phyloP scores from a whole-genome alignment of 352 stramenopile species.

The Phytopythium litorale region DNA sequence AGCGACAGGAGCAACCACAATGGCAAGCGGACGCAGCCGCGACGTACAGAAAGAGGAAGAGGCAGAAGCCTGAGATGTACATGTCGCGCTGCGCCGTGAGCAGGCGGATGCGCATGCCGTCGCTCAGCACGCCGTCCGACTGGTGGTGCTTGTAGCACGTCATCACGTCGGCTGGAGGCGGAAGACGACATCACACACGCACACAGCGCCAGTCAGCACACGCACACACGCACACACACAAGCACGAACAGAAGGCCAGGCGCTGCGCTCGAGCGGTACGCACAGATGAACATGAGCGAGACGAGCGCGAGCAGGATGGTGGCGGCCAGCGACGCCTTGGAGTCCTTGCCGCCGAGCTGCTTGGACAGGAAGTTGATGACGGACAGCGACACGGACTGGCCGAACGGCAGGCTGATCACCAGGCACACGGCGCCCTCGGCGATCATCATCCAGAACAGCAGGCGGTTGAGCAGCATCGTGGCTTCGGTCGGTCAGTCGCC shows the following conservation, averaged over 20 bases:
- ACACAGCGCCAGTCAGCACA: neutral
- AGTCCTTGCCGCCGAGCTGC: conserved; percentile 40
- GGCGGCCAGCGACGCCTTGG: conserved; percentile 34
- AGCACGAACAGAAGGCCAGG: neutral
- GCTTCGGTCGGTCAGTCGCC: too few relatives aligned
- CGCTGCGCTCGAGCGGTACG: conserved; percentile 9
- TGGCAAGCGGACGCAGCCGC: too few relatives aligned
- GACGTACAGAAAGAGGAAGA: conserved; percentile 73
- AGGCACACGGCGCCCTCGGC: conserved; percentile 42
- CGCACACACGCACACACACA: too few relatives aligned
- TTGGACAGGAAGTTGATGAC: conserved; percentile 57
- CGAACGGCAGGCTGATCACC: conserved; percentile 50
- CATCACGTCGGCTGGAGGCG: conserved; percentile 53
- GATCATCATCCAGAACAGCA: conserved; percentile 57
- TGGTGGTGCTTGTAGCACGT: conserved; percentile 71
- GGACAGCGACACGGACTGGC: conserved; percentile 46
- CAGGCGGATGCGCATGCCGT: conserved; percentile 78
- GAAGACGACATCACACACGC: neutral
- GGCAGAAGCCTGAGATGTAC: conserved; percentile 85
- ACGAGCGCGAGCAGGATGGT: conserved; percentile 58
- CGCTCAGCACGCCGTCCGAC: conserved; percentile 45
- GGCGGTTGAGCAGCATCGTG: conserved; percentile 51
- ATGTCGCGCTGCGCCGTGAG: conserved; percentile 77
- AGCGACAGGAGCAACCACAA: too few relatives aligned
- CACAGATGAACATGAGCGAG: conserved; percentile 73